These are phyloP conservation scores for Ambispora gerdemannii DNA, from an alignment of 192 early-diverging fungal species.

Conservation along the genomic window DNA sequence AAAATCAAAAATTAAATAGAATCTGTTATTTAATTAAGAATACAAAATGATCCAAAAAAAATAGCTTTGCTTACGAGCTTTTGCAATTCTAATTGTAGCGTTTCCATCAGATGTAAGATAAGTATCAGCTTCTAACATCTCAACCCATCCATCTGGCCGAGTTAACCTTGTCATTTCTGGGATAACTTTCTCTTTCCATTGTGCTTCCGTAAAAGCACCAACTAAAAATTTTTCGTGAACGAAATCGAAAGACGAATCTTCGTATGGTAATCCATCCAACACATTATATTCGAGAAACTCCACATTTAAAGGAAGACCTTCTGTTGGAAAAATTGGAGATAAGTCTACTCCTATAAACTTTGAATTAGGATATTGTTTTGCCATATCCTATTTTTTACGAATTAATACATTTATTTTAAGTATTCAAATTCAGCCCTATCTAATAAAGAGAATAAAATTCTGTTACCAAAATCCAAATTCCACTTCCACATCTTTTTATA, in stretches of 20 bases:
- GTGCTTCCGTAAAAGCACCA: slow-evolving; percentile 34
- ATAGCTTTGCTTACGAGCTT: not conserved
- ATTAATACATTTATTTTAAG: not conserved
- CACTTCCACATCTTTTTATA: too few relatives aligned
- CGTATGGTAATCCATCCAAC: slow-evolving; percentile 8
- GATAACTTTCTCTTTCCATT: slow-evolving; percentile 39
- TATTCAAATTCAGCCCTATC: not conserved
- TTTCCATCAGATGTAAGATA: slow-evolving; percentile 33
- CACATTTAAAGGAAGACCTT: slow-evolving; percentile 39
- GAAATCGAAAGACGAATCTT: slow-evolving; percentile 42
- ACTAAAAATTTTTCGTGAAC: slow-evolving; percentile 35
- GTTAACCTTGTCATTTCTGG: slow-evolving; percentile 44
- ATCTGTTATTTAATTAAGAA: not conserved
- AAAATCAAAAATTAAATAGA: not conserved
- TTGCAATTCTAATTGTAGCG: not conserved
- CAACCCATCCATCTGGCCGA: slow-evolving; percentile 53
- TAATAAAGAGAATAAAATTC: not conserved
- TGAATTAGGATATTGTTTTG: slow-evolving; percentile 33
- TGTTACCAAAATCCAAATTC: too few relatives aligned
- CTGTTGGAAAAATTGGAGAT: slow-evolving; percentile 38
- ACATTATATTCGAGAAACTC: slow-evolving; percentile 35
- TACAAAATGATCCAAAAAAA: too few relatives aligned
- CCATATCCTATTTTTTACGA: slow-evolving; percentile 35
- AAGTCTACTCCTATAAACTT: slow-evolving; percentile 41
- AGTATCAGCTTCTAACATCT: slow-evolving; percentile 41